Evolutionary conservation across 257 asterid genomes (phyloP).

Genomic region (Perilla frutescens): DNA sequence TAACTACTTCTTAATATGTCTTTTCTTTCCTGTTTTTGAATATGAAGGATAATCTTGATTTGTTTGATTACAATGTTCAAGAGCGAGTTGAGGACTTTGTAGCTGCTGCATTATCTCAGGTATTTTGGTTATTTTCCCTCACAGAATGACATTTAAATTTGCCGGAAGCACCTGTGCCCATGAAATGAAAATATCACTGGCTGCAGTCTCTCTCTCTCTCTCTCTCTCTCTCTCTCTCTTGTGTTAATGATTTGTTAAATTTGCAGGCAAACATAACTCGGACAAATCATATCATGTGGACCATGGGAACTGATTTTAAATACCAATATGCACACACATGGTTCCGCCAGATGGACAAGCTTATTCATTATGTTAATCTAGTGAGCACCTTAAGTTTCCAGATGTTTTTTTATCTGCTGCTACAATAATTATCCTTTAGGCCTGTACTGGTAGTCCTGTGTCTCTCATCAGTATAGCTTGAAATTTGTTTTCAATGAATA

Average conservation of each 20-base stretch:
- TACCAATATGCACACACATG: conserved; percentile 58
- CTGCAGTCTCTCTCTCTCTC: neutral
- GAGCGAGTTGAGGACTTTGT: conserved; percentile 55
- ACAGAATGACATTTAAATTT: conserved; percentile 15
- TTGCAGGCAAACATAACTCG: conserved; percentile 58
- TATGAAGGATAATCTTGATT: conserved; percentile 43
- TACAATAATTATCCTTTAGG: neutral
- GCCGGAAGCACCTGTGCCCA: neutral
- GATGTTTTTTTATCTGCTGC: neutral
- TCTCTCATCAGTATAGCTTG: conserved; percentile 14
- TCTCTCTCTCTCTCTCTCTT: neutral
- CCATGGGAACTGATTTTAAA: conserved; percentile 61
- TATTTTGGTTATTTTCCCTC: conserved; percentile 15
- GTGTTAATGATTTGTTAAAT: neutral
- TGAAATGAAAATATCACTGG: neutral
- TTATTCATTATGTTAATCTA: conserved; percentile 57
- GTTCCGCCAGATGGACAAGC: conserved; percentile 66
- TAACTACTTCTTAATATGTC: conserved; percentile 1
- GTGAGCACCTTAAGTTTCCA: conserved; percentile 36
- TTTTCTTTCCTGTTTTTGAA: neutral
- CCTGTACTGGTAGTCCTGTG: neutral
- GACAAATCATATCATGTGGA: conserved; percentile 58
- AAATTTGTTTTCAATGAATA: neutral
- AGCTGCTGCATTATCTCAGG: conserved; percentile 56
- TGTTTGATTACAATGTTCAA: conserved; percentile 57